A percentile compares a stretch with the other conserved stretches of the same genome.
phyloP scores from a whole-genome alignment of 805 yeast species.

The Kodamaea neixiangensis region DNA sequence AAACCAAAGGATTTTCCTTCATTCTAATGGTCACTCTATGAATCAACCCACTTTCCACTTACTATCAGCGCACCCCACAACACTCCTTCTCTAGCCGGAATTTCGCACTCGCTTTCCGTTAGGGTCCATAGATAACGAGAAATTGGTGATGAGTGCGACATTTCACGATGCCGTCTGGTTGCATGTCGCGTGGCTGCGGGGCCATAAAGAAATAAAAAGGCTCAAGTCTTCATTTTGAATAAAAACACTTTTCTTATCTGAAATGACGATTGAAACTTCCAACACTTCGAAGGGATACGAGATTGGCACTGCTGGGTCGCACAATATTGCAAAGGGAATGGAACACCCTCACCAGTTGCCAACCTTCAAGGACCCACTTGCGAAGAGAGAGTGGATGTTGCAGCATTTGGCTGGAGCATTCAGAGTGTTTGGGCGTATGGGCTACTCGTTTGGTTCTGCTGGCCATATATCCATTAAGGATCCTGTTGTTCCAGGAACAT shows the following conservation, averaged over 20 bases:
- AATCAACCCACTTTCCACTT: too few relatives aligned
- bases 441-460: constrained; percentile 74
- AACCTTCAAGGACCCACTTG: constrained; percentile 47
- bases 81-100: not conserved
- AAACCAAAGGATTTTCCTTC: too few relatives aligned
- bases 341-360: constrained; percentile 55
- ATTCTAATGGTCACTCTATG: too few relatives aligned
- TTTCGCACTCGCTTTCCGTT: constrained; percentile 5
- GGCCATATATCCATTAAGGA: constrained; percentile 88
- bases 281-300: constrained; percentile 44
- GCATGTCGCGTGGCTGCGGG: constrained; percentile 5
- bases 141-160: not conserved
- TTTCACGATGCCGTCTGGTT: constrained; percentile 2
- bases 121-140: not conserved
- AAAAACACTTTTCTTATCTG: not conserved
- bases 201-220: not conserved
- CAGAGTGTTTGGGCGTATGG: constrained; percentile 77
- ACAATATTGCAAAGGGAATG: constrained; percentile 59
- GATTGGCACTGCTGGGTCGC: constrained; percentile 50
- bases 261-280: constrained; percentile 3
- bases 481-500: constrained; percentile 76
- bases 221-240: not conserved
- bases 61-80: too few relatives aligned
- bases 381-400: constrained; percentile 54
- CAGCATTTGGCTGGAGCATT: constrained; percentile 87